Evolutionary conservation across 2,329 filamentous ascomycete genomes (phyloP).

Genomic region (Hypoxylon sp.): DNA sequence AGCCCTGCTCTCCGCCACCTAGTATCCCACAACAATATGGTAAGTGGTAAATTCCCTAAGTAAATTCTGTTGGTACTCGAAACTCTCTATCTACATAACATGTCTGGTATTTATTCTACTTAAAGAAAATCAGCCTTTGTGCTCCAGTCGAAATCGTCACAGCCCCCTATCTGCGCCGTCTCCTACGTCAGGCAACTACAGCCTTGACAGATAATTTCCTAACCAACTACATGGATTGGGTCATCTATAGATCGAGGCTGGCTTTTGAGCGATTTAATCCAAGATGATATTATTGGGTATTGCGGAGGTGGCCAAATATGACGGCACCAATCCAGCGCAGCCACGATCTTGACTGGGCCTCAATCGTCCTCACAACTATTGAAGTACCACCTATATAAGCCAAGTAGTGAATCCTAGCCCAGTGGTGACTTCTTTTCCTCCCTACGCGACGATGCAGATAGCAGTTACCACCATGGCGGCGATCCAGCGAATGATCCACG

Average conservation of each 20-base stretch:
- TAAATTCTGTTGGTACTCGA: neutral
- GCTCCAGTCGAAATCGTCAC: neutral
- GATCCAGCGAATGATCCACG: constrained; percentile 13
- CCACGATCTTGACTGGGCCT: constrained; percentile 13
- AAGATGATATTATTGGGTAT: constrained; percentile 10
- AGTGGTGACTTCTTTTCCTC: neutral
- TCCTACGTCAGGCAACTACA: neutral
- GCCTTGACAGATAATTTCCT: neutral
- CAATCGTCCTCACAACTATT: neutral
- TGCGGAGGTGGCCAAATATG: constrained; percentile 2
- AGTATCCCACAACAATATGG: neutral
- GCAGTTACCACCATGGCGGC: constrained; percentile 9
- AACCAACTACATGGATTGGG: neutral
- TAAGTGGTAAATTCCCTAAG: neutral
- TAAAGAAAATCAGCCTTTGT: neutral
- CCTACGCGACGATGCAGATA: neutral
- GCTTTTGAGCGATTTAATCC: neutral
- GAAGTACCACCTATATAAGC: neutral
- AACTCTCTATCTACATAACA: neutral
- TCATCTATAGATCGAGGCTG: neutral
- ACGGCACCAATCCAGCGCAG: constrained; percentile 19
- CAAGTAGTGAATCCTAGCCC: neutral
- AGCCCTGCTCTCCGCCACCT: neutral
- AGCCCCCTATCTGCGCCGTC: neutral
- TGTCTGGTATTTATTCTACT: neutral